Base-by-base conservation (phyloP, 2,329 filamentous ascomycete genomes). In the Helotiales sp. region DNA sequence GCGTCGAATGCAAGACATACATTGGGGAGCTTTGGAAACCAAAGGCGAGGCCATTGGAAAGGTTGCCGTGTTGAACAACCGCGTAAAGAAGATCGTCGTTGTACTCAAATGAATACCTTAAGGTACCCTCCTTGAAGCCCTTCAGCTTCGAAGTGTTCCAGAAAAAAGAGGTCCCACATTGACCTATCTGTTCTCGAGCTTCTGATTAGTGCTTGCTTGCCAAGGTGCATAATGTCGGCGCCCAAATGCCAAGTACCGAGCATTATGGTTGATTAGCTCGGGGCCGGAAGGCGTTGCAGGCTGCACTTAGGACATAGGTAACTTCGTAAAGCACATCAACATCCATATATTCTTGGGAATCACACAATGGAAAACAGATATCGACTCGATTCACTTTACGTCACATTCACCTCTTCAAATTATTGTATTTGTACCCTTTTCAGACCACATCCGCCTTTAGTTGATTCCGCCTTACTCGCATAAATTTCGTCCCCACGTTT, bases 11-110 rank as follows among this genome's bases (percentile, higher is more conserved):
- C 74, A 76, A 28, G 73, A 72, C 37, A 75, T 40, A 58, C 75
- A 77, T 69, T 75, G 73, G 0, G 75, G 75, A 49, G 64, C 67
- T 68, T 69, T 71, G 15, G 69, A 70, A 1, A 74, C 37, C 43
- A 76, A 52, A 54, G 70, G 71, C 52, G 74, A 75, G 59, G 70
- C 71, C 75, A 77, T 77, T 70, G 70, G 55, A 60, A 65, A 6
- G 13, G 30, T 65, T 62, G 63, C 68, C 55, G 64, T 52, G 50
- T 63, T 28, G 47, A 54, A 43, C 20, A 54, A 54, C 17, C 20
- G 47, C 61, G 47, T 54, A 20, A 11, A 52, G 40, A n/a, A 17
- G 37, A 28, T 26, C 7, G 28, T 17, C 7, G 22, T 22, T 50
- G 30, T 34, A 17, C 52, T 55, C n/a, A 10, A 55, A 22, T 34